Base-by-base conservation (phyloP, 495 filamentous ascomycete species). In the Penicillium ochrochloron region DNA sequence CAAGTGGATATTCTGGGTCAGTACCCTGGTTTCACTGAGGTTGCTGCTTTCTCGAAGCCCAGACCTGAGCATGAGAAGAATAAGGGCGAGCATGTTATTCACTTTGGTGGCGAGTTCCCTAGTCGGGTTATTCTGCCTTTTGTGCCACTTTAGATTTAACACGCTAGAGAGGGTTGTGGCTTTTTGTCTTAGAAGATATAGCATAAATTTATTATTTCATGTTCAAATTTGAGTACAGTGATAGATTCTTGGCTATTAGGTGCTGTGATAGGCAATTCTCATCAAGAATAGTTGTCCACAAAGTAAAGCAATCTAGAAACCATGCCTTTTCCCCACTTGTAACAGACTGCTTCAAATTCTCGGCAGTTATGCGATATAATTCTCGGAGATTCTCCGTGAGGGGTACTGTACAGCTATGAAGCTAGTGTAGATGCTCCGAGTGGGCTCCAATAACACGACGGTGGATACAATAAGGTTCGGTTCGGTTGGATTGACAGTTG, bases 61-160 rank as follows among this genome's bases (percentile, higher is more conserved):
- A 63, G 76, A 25, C 75, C 75, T 0, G 73, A 76, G 54, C 61
- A 76, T 42, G 76, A 80, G 61, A 46, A 66, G 60, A 80, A 80
- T 29, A 61, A 66, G 29, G 77, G 76, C 5, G 54, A 39, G 52
- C 75, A 80, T 64, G 57, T 53, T n/a, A 61, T 79, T 19, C 70
- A 78, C 33, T 72, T 62, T 60, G 72, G 77, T 29, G 66, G 65
- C 10, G 70, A 76, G n/a, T 74, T 70, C 60, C 72, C 76, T 0
- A 76, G 75, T 57, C 67, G 54, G 3, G 41, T 80, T 2, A 77
- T 77, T 52, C 52, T 80, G 17, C 77, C 76, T n/a, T 77, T 76
- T 66, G 69, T 75, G 46, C 70, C 33, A 25, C 5, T 57, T n/a
- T 23, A 57, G 35, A 8, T 8, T 34, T 48, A 48, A 6, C 35